Evolutionary conservation across 176 grass and related monocot species (phyloP), one percentile per base, ranked within the genome.

Genomic region (Ampelocalamus luodianensis): DNA sequence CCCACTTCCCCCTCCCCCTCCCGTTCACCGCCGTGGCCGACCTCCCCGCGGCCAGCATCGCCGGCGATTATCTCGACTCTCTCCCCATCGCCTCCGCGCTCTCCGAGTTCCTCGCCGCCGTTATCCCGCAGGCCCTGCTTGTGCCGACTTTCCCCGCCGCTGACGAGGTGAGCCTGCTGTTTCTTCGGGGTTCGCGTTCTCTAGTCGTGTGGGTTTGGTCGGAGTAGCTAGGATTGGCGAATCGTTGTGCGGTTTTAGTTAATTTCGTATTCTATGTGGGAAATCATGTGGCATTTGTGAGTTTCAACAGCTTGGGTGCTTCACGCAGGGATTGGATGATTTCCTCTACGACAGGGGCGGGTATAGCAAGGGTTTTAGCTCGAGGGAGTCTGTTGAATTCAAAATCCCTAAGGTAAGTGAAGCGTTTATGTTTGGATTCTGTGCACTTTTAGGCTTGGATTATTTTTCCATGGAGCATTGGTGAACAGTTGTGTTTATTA

Each of bases 51-150:
- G 40, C 18, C 68, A 68, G 43, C 51, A 76, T 90, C 36, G 12
- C 46, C 1, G 37, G 59, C 38, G 78, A 89, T 64, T 85, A 82
- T 20, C 80, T 87, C 53, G 69, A 81, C 3, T 61, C 87, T 10
- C 87, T 98, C 68, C 89, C 85, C 34, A 80, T 89, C 42, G 78
- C 53, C 71, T 76, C 83, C 39, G 91, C 91, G 45, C 72, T 95
- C n/a, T 79, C 83, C 42, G 87, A 85, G 20, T 72, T 95, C 53
- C 86, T 98, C 58, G 87, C 85, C 24, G 73, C 80, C 40, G 60
- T 88, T 42, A 37, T 93, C 60, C 96, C 91, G 55, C 88, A 66
- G 79, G 27, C 55, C 77, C 77, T 66, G 22, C 83, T 36, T 36
- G 38, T 49, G 68, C 56, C 86, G 45, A 74, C 63, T 24, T 23